A percentile compares a stretch with the other conserved stretches of the same genome.
phyloP scores from a whole-genome alignment of 169 alveolate genomes.

The Eimeria acervulina region DNA sequence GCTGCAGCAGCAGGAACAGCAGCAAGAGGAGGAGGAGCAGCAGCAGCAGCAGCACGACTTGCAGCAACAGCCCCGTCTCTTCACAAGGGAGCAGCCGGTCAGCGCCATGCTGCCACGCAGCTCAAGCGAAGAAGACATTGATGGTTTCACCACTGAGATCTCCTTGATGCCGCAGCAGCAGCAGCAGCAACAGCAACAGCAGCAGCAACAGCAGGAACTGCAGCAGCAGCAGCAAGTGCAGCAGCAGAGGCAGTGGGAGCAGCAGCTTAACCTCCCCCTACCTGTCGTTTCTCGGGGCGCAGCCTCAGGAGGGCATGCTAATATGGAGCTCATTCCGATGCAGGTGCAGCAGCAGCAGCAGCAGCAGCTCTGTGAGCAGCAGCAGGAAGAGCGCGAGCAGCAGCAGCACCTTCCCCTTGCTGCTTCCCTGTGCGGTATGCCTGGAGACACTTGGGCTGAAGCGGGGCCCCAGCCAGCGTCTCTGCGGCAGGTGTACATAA shows the following conservation, averaged over 20 bases:
- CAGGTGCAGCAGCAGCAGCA: background rate
- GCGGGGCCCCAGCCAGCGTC: constrained; percentile 1
- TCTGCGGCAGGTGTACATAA: constrained; percentile 44
- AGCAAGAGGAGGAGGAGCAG: background rate
- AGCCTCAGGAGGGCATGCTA: background rate
- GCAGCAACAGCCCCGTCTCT: background rate
- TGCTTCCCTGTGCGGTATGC: constrained; percentile 12
- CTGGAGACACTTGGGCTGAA: background rate
- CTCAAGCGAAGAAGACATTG: constrained; percentile 30
- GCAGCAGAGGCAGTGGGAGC: background rate
- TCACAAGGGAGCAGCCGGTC: background rate
- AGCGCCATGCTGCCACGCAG: background rate
- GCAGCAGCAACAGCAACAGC: background rate
- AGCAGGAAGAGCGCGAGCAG: background rate
- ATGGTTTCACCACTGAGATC: background rate
- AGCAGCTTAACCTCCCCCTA: background rate
- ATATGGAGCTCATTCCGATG: background rate
- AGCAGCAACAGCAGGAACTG: background rate
- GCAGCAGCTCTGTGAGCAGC: background rate
- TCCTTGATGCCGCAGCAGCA: background rate
- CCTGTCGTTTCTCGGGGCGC: background rate
- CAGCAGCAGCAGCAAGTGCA: background rate
- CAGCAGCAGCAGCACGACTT: background rate
- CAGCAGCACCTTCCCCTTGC: constrained; percentile 16
- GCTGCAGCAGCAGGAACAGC: background rate